Evolutionary conservation across 2,329 filamentous ascomycete species (phyloP).

Genomic region (Pleomassaria siparia): DNA sequence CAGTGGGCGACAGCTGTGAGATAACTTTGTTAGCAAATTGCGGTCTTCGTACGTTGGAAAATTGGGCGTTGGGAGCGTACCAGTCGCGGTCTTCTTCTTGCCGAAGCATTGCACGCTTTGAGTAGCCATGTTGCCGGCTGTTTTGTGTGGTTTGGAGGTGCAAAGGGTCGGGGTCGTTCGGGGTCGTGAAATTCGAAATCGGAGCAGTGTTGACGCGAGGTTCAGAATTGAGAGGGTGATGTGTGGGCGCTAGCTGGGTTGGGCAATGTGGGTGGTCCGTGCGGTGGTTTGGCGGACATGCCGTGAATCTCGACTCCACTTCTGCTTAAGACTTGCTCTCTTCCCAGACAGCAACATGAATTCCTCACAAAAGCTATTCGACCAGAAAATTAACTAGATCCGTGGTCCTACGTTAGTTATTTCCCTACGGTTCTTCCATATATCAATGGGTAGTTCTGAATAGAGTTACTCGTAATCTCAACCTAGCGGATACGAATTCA

Average conservation of each 20-base stretch:
- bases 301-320: background rate
- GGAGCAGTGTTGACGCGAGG: constrained; percentile 7
- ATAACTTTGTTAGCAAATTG: constrained; percentile 37
- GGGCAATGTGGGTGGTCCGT: constrained; percentile 6
- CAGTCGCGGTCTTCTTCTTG: constrained; percentile 68
- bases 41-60: background rate
- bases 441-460: no score
- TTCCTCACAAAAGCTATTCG: no score
- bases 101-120: constrained; percentile 85
- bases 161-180: constrained; percentile 21
- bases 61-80: constrained; percentile 25
- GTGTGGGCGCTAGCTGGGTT: constrained; percentile 16
- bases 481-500: no score
- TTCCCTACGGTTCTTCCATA: no score
- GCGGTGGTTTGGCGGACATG: constrained; percentile 1
- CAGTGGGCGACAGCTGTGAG: constrained; percentile 81
- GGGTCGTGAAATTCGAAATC: constrained; percentile 8
- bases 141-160: constrained; percentile 27
- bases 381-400: no score
- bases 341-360: no score
- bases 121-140: constrained; percentile 44
- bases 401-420: no score
- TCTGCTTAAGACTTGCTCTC: background rate
- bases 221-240: constrained; percentile 21
- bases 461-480: no score